Evolutionary conservation across 352 stramenopile genomes (phyloP).

Genomic region (Phytophthora pinifolia): DNA sequence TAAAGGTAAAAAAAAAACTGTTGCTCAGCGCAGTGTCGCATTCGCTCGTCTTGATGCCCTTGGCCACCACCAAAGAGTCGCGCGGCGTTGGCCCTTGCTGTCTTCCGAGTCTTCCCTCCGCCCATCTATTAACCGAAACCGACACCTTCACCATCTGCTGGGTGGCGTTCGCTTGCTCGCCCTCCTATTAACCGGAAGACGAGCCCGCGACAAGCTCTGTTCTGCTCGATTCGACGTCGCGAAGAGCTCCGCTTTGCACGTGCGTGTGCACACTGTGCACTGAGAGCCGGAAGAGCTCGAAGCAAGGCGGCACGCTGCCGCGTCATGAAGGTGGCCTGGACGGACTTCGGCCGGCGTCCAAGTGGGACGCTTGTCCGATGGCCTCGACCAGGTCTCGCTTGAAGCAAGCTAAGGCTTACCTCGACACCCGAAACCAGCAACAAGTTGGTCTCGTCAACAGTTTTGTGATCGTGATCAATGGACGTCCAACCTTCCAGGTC

Average conservation of each 20-base stretch:
- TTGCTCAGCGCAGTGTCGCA: constrained; percentile 15
- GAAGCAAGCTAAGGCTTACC: neutral
- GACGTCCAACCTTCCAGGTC: no score
- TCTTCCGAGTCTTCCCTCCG: neutral
- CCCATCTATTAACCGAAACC: neutral
- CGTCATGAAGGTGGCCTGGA: constrained; percentile 8
- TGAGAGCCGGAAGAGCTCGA: constrained; percentile 10
- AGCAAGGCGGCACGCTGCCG: constrained; percentile 2
- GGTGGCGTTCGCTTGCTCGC: neutral
- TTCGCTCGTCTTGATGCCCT: neutral
- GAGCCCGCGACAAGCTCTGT: constrained; percentile 3
- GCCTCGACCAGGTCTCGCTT: constrained; percentile 6
- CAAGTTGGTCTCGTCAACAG: no score
- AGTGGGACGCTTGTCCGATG: constrained; percentile 21
- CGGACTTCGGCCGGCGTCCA: constrained; percentile 9
- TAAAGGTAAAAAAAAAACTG: no score
- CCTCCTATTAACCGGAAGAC: constrained; percentile 18
- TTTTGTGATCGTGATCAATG: neutral
- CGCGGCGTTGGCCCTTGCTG: constrained; percentile 4
- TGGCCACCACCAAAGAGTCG: constrained; percentile 13
- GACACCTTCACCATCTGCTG: neutral
- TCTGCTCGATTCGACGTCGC: constrained; percentile 20
- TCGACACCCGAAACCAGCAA: no score
- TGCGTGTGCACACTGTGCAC: constrained; percentile 19
- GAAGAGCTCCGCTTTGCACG: constrained; percentile 24